These are phyloP conservation scores for Bipolaris bicolor DNA, from an alignment of 2,329 filamentous ascomycete genomes.

Conservation along the genomic window DNA sequence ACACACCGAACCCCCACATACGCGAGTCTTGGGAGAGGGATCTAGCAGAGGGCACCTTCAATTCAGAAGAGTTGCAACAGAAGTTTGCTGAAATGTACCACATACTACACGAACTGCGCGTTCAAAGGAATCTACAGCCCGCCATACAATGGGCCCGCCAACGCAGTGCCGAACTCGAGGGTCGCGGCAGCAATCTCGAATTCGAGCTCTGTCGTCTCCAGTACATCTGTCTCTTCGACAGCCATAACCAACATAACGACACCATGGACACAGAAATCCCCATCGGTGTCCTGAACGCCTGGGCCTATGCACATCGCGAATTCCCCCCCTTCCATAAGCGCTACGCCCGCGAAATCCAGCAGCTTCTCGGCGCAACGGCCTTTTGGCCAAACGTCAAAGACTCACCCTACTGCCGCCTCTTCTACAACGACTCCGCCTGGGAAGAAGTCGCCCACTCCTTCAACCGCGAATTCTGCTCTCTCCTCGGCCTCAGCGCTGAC, in stretches of 20 bases:
- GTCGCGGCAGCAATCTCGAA: constrained; percentile 87
- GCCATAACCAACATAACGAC: constrained; percentile 53
- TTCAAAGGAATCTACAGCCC: constrained; percentile 72
- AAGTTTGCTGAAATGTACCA: constrained; percentile 90
- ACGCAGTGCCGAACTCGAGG: constrained; percentile 74
- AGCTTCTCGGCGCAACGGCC: constrained; percentile 80
- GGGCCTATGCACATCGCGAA: constrained; percentile 75
- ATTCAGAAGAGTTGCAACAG: constrained; percentile 72
- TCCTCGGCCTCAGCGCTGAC: constrained; percentile 87
- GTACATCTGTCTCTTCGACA: constrained; percentile 82
- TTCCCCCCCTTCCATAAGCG: constrained; percentile 77
- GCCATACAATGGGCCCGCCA: constrained; percentile 85
- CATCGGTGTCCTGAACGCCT: constrained; percentile 65
- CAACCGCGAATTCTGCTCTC: constrained; percentile 90
- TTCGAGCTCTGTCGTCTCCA: constrained; percentile 92
- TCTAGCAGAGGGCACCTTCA: constrained; percentile 62
- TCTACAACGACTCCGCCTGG: constrained; percentile 77
- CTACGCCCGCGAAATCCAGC: constrained; percentile 79
- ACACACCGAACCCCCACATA: constrained; percentile 43
- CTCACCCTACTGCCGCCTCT: constrained; percentile 81
- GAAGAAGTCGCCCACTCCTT: constrained; percentile 86
- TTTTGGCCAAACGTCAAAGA: constrained; percentile 74
- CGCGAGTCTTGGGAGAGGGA: constrained; percentile 50
- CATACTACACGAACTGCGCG: constrained; percentile 79
- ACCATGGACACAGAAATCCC: constrained; percentile 50